phyloP scores from a whole-genome alignment of 2,329 filamentous ascomycete genomes.

The Capronia americana region DNA sequence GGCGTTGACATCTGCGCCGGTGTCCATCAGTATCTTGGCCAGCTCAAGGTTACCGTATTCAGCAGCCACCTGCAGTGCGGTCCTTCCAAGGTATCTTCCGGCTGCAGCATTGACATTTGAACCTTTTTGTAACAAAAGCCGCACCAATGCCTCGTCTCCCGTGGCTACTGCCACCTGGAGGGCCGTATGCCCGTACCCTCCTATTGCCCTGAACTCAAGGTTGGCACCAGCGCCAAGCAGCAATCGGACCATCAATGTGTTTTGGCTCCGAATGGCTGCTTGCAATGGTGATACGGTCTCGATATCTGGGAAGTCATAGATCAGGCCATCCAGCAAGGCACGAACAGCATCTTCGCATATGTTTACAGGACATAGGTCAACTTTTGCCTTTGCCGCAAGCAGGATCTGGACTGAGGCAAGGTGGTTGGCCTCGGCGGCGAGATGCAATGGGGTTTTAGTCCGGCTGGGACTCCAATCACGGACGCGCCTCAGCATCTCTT shows the following conservation, averaged over 20 bases:
- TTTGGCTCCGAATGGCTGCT: neutral
- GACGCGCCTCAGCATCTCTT: neutral
- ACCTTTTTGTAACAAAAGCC: neutral
- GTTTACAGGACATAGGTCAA: neutral
- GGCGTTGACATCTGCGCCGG: constrained; percentile 7
- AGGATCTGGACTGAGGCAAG: neutral
- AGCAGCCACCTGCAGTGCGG: neutral
- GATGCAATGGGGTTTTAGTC: neutral
- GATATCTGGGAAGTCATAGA: too few species aligned
- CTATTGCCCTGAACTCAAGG: neutral
- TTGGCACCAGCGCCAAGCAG: neutral
- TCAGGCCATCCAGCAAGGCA: neutral
- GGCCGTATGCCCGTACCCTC: neutral
- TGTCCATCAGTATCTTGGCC: neutral
- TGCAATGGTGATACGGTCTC: neutral
- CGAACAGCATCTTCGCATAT: neutral
- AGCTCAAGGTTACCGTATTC: neutral
- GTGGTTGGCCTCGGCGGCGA: neutral
- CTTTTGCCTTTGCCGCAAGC: neutral
- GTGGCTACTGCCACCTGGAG: neutral
- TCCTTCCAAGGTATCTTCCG: neutral
- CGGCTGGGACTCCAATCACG: fast-evolving
- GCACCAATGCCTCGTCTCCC: neutral
- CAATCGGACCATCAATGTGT: neutral
- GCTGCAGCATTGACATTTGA: neutral